Base-by-base conservation (phyloP, 495 filamentous ascomycete species). In the Tuber magnatum region DNA sequence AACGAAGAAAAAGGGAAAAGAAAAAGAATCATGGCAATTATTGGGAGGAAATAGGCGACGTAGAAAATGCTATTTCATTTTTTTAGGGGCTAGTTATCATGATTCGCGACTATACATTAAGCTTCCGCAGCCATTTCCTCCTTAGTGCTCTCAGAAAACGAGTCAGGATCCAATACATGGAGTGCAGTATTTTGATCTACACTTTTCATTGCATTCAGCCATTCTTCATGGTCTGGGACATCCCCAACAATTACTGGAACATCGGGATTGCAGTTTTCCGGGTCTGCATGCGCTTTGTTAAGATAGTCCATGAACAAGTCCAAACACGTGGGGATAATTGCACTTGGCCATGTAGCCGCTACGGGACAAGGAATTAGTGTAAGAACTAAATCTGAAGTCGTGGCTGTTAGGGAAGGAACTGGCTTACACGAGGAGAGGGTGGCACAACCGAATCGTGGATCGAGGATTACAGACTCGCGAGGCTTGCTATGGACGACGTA, bases 401-500 rank as follows among this genome's bases (percentile, higher is more conserved):
- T 35, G 28, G 71, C 70, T 42, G 73, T n/a, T 42, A n/a, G 44
- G 35, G 14, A 32, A 51, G 20, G 40, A 6, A 43, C 65, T 44
- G 28, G 40, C 78, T 71, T 74, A 74, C 74, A 78, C 5, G 79
- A 71, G n/a, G 79, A 80, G 68, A 79, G 81, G 38, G 78, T 80
- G 40, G 78, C 78, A 61, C 79, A 80, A 16, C 79, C 79, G 71
- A 78, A 80, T 22, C 79, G 74, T 44, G 72, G 75, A 43, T 80
- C 79, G 22, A 80, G 74, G 35, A 80, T 71, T 10, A 78, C 74
- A 40, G 76, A 74, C 18, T 78, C 81, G 18, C 71, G 69, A 69
- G 70, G 73, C 35, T 78, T 75, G 24, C 71, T 65, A 46, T 78
- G 71, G 22, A 80, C 68, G 38, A 82, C 71, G 43, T 78, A 75